Percentiles rank a stretch among this genome's conserved stretches.
phyloP scores from a whole-genome alignment of 495 filamentous ascomycete species.

The Immersiella caudata region DNA sequence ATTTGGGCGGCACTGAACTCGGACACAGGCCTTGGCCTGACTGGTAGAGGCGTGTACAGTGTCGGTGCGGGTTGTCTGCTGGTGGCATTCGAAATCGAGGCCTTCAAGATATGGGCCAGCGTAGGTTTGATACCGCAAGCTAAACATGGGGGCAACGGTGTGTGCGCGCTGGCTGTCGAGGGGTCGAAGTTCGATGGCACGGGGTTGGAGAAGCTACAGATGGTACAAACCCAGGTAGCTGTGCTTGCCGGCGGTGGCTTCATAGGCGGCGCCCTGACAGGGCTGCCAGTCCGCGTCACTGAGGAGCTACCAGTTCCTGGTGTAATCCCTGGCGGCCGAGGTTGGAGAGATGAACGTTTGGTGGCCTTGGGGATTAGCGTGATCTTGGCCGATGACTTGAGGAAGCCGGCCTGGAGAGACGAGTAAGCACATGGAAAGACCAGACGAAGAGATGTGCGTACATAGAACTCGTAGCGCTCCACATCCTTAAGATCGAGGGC shows the following conservation, averaged over 20 bases:
- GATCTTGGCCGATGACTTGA: slow-evolving; percentile 94
- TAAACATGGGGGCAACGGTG: slow-evolving; percentile 81
- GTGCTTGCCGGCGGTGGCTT: slow-evolving; percentile 53
- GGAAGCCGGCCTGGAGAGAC: slow-evolving; percentile 73
- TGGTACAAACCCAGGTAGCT: slow-evolving; percentile 97
- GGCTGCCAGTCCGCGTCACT: slow-evolving; percentile 51
- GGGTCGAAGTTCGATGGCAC: slow-evolving; percentile 92
- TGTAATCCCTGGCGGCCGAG: slow-evolving; percentile 42
- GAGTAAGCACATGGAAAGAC: neutral
- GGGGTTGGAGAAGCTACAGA: slow-evolving; percentile 96
- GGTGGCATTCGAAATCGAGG: slow-evolving; percentile 70
- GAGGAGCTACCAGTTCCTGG: slow-evolving; percentile 44
- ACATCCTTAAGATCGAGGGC: slow-evolving; percentile 88
- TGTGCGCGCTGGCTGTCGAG: slow-evolving; percentile 70
- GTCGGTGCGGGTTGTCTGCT: slow-evolving; percentile 48
- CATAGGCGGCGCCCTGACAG: slow-evolving; percentile 51
- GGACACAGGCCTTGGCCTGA: slow-evolving; percentile 29
- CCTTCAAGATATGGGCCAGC: slow-evolving; percentile 78
- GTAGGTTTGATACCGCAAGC: slow-evolving; percentile 94
- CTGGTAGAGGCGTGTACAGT: slow-evolving; percentile 35
- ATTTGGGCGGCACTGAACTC: slow-evolving; percentile 20
- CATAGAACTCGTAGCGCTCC: slow-evolving; percentile 89
- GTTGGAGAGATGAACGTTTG: slow-evolving; percentile 58
- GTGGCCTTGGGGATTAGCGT: slow-evolving; percentile 77
- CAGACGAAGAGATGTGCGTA: slow-evolving; percentile 39